A percentile compares a stretch with the other conserved stretches of the same genome.
Conservation (phyloP, 2,329 filamentous ascomycete genomes). For the Xylaria sp. region DNA sequence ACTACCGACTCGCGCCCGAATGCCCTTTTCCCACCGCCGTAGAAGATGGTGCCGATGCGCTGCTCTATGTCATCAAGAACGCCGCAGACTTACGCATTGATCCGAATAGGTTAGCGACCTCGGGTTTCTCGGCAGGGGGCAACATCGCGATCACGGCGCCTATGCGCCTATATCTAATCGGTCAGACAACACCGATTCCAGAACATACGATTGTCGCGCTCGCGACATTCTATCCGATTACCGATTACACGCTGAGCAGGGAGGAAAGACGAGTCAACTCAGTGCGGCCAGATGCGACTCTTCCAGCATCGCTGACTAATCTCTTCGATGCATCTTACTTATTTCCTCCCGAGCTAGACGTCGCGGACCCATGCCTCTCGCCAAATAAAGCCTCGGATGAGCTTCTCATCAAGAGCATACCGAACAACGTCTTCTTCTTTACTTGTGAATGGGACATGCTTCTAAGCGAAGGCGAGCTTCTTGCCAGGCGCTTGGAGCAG, state of each 20-base stretch:
- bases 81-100: conserved; percentile 69
- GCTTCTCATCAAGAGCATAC: conserved; percentile 58
- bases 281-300: conserved; percentile 65
- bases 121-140: conserved; percentile 73
- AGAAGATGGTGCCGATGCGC: conserved; percentile 72
- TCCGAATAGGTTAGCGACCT: conserved; percentile 64
- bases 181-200: conserved; percentile 48
- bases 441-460: conserved; percentile 75
- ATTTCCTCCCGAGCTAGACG: conserved; percentile 61
- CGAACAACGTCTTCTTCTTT: conserved; percentile 66
- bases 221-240: conserved; percentile 70
- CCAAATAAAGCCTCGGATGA: conserved; percentile 67
- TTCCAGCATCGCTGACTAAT: conserved; percentile 67
- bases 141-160: conserved; percentile 63
- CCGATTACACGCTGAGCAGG: conserved; percentile 69
- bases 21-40: conserved; percentile 72
- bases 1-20: conserved; percentile 75
- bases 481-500: conserved; percentile 66
- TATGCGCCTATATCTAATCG: conserved; percentile 49
- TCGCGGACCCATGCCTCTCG: conserved; percentile 66
- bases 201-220: conserved; percentile 63
- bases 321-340: conserved; percentile 73
- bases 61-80: conserved; percentile 69
- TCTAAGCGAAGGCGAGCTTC: conserved; percentile 68
- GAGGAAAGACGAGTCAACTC: conserved; percentile 66